Evolutionary conservation across 352 stramenopile species (phyloP), one percentile per base, ranked within the genome.

Genomic region (Pythium folliculosum): DNA sequence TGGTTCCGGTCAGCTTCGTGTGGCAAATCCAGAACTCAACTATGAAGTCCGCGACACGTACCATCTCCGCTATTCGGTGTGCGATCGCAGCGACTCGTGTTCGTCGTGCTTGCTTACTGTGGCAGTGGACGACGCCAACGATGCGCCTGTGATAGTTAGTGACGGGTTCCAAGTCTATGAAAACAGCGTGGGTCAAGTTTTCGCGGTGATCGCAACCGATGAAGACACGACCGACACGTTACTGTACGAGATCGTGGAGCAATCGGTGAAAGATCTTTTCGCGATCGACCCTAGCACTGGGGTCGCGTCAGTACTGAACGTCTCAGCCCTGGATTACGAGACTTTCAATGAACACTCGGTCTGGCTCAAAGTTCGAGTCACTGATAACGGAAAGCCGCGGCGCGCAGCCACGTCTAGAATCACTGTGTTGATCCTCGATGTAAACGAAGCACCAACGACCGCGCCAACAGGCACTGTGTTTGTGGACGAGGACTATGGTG

Each of bases 291-390:
- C 57, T n/a, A 44, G 48, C 43, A 68, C 57, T n/a, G 71, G 71
- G 13, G 43, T 45, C 4, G 43, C 75, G 4, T 69, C 52, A n/a
- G 57, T 65, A 14, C 9, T 63, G 5, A 58, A 17, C 3, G 21
- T 13, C 21, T 40, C 50, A 10, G 32, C 37, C 12, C 64, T 87
- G 5, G 64, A 89, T 51, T 89, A 76, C 57, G 81, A 89, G 50
- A 48, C 27, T 5, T 61, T 87, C 19, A 23, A 64, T 1, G 56
- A 72, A 12, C 72, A 89, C 35, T 55, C 64, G 59, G 75, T 64
- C 23, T 89, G 77, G 77, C 25, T 87, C 19, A 89, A 83, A 52
- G 54, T 86, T 2, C 72, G 78, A n/a, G 81, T 87, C 14, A 80
- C 73, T 0, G 81, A 89, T 50, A 70, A 53, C 43, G 78, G 78